Evolutionary conservation across 768 basidiomycete species (phyloP), one percentile per base, ranked within the genome.

Genomic region (Tylopilus subfusipes): DNA sequence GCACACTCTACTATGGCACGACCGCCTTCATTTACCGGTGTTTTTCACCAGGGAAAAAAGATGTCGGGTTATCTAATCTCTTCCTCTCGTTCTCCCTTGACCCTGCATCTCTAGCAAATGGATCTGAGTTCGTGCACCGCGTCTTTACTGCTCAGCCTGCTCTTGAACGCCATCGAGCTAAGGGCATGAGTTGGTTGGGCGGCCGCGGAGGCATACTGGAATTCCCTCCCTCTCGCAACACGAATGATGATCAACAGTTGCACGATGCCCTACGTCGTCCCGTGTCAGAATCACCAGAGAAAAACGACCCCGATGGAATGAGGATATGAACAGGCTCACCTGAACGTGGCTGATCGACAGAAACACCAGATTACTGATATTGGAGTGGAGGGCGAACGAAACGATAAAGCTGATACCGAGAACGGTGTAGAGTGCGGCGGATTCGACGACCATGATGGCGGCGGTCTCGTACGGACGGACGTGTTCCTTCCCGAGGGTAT

Each of bases 241-340:
- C 75, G 70, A 19, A 71, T 59, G 55, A 74, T 67, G 57, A 76
- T 75, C 44, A 72, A 53, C 16, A 70, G 25, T 22, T 73, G 68
- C 0, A 68, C 67, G 50, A 76, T 71, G 24, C 62, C 65, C 74
- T 76, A 45, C 16, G 12, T 48, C 0, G 24, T 39, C 18, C 2
- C 16, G 5, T 8, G 48, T 57, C 42, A 45, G 12, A n/a, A 22
- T 22, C 12, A 44, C 27, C 4, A 6, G 18, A 18, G 34, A 36
- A 36, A 18, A 18, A 13, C 25, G 7, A 36, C 34, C 34, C 18
- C 34, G 16, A 36, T 18, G 16, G 7, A 36, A 36, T 6, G 34
- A 16, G 12, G 16, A 33, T 11, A 27, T 33, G 13, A 33, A 16
- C 13, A 13, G 13, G 29, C 58, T 42, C 45, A 69, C 72, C 71